These are phyloP conservation scores for Stephania cephalantha DNA, from an alignment of 164 flowering plant species.

Conservation along the genomic window DNA sequence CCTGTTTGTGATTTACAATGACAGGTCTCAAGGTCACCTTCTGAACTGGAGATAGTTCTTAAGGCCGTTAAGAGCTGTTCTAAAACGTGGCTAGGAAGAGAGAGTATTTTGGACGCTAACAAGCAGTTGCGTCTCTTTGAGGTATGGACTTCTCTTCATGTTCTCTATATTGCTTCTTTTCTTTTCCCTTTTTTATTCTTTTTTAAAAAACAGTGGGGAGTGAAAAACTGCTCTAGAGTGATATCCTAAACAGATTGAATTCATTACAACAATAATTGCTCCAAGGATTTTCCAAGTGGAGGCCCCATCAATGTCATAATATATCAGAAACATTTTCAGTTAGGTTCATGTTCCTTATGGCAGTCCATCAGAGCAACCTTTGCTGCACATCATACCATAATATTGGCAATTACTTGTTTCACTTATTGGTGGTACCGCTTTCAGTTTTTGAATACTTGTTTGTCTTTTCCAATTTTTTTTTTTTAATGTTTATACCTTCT, in stretches of 20 bases:
- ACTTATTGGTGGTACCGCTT: too few relatives aligned
- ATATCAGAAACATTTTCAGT: neutral
- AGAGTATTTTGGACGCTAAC: slow-evolving; percentile 44
- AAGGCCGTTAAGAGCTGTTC: slow-evolving; percentile 57
- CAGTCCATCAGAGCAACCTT: neutral
- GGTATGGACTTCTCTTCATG: slow-evolving; percentile 34
- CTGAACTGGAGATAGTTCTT: slow-evolving; percentile 77
- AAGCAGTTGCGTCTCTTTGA: slow-evolving; percentile 74
- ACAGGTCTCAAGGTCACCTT: slow-evolving; percentile 79
- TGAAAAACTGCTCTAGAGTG: neutral
- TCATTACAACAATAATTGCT: neutral
- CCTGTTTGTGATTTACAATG: slow-evolving; percentile 5
- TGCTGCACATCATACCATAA: neutral
- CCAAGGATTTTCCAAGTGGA: neutral
- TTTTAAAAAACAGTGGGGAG: too few relatives aligned
- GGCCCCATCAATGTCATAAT: neutral
- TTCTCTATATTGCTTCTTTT: neutral
- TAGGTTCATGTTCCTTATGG: neutral
- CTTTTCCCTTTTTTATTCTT: neutral
- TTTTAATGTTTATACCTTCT: neutral
- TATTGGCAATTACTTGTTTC: neutral
- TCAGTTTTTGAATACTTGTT: too few relatives aligned
- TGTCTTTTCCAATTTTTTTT: too few relatives aligned
- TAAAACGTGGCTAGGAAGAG: slow-evolving; percentile 50
- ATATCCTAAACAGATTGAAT: neutral